Conservation (phyloP, 163 green algal species). For the Scenedesmus sp. region DNA sequence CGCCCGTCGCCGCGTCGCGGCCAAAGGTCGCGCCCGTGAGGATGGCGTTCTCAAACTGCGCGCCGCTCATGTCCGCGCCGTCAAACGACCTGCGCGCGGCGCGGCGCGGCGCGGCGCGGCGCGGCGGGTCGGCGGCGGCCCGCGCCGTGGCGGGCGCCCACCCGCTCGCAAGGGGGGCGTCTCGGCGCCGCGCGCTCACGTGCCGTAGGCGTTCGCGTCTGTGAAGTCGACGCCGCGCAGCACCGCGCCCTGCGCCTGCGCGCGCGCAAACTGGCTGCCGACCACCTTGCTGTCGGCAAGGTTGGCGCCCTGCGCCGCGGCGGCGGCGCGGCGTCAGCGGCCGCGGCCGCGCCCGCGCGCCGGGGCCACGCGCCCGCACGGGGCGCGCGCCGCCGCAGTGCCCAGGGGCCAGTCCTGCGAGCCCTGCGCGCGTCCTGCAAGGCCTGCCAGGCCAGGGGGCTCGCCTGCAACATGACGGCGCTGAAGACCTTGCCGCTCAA, state of each 20-base stretch:
- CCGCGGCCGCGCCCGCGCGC: too few relatives aligned
- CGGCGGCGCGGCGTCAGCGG: too few relatives aligned
- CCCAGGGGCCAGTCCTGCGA: too few relatives aligned
- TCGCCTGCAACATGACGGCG: constrained; percentile 56
- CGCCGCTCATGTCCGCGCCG: constrained; percentile 58
- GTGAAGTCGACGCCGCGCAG: constrained; percentile 58
- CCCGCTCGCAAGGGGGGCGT: too few relatives aligned
- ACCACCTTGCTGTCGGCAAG: constrained; percentile 58
- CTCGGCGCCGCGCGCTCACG: constrained; percentile 4
- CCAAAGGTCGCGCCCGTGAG: constrained; percentile 61
- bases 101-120: too few relatives aligned
- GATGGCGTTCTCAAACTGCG: constrained; percentile 70
- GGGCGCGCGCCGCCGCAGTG: background rate
- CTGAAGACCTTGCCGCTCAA: constrained; percentile 66
- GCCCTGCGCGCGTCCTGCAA: background rate
- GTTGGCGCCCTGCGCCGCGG: constrained; percentile 49
- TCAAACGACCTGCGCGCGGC: constrained; percentile 59
- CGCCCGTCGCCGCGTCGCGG: constrained; percentile 38
- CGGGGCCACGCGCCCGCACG: too few relatives aligned
- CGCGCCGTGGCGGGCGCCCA: too few relatives aligned
- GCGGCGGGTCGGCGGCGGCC: too few relatives aligned
- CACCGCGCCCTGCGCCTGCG: constrained; percentile 48
- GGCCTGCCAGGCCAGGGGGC: background rate
- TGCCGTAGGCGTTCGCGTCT: constrained; percentile 63
- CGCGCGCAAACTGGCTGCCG: constrained; percentile 55